Evolutionary conservation across 306 rosid species (phyloP), one percentile per base, ranked within the genome.

Genomic region (Sophora flavescens): DNA sequence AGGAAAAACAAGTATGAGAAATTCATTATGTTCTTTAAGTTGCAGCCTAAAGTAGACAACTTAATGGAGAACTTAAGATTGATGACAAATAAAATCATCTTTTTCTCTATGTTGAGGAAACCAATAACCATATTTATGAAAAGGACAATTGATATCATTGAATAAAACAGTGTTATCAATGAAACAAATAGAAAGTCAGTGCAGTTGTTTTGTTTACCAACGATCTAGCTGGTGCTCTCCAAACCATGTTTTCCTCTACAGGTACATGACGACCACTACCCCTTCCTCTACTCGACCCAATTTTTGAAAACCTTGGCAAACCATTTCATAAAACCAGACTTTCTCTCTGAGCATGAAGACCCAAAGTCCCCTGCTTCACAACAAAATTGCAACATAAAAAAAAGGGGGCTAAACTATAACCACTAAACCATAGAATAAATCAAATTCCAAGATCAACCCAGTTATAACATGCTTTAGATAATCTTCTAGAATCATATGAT

Each of bases 321-420:
- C 98, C 97, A 91, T 88, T 91, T 90, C 93, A 91, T 82, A 74
- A 92, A 84, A 70, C 95, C 84, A 57, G 97, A 91, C 78, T 91
- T 91, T 13, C n/a, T n/a, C n/a, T n/a, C n/a, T n/a, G n/a, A n/a
- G n/a, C n/a, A n/a, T n/a, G n/a, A n/a, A n/a, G n/a, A n/a, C n/a
- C n/a, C n/a, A n/a, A n/a, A n/a, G n/a, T n/a, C n/a, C n/a, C n/a
- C n/a, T n/a, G n/a, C n/a, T n/a, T n/a, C n/a, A n/a, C n/a, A n/a
- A n/a, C n/a, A n/a, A n/a, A n/a, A n/a, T n/a, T n/a, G n/a, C n/a
- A n/a, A n/a, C n/a, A n/a, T n/a, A n/a, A n/a, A n/a, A n/a, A n/a
- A n/a, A n/a, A n/a, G n/a, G n/a, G n/a, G n/a, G n/a, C n/a, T n/a
- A n/a, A n/a, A n/a, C n/a, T n/a, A n/a, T n/a, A n/a, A n/a, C n/a